Evolutionary conservation across 2,329 filamentous ascomycete genomes (phyloP), one percentile per base, ranked within the genome.

Genomic region (Tympanopsis confertula): DNA sequence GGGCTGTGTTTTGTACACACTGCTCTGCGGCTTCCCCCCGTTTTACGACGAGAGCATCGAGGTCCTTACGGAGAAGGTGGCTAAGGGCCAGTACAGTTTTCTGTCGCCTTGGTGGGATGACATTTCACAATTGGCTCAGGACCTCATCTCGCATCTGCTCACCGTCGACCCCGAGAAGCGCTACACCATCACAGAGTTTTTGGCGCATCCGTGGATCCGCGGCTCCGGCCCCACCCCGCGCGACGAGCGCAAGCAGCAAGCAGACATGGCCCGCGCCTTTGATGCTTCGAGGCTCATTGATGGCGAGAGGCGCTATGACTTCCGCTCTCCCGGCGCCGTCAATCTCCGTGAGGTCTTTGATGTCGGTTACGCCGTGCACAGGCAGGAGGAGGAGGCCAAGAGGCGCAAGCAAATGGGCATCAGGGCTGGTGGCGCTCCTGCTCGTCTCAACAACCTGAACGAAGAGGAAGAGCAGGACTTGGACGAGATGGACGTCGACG

Each of bases 41-140:
- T 98, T 98, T 61, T 94, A 98, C 58, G 91, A 98, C 49, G 91
- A 98, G 63, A 94, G 86, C 52, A 96, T 98, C 47, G 87, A 94
- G 53, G 82, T 94, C 1, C 74, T 98, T 42, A 96, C 91, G 1
- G 89, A 96, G 56, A 98, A 98, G 68, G 91, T 98, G n/a, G 91
- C 91, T 19, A 82, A 86, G 52, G 91, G 91, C 36, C 87, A 96
- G 62, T 98, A 91, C 57, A 96, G 89, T 0, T 98, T 98, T 66
- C 65, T 96, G 32, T 96, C 89, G 3, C 91, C 91, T 0, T 98
- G 91, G 91, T 98, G 91, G 91, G 91, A 98, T 48, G 88, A 95
- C 41, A 96, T 96, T 43, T 95, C 89, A 42, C 87, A 91, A 56
- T 81, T 86, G 3, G 91, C 91, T 0, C 86, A 96, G 57, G 89